Conservation (phyloP, 495 filamentous ascomycete species). For the Arthonia radiata region DNA sequence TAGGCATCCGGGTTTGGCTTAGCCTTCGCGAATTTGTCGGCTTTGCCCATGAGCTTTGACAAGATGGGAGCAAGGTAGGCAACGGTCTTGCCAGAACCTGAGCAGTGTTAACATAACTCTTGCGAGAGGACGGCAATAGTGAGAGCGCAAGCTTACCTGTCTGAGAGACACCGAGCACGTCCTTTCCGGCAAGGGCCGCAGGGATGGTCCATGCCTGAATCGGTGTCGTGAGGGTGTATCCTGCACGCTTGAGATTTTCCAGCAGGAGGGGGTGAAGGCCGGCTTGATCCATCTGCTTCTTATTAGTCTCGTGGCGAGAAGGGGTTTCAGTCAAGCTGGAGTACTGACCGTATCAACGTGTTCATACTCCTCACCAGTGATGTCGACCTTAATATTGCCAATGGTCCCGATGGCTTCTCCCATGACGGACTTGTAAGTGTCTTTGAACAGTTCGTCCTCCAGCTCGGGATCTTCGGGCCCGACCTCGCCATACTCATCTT, state of each 20-base stretch:
- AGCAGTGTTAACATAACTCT: not conserved
- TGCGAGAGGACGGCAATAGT: not conserved
- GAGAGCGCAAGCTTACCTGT: slow-evolving; percentile 54
- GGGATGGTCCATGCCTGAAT: slow-evolving; percentile 72
- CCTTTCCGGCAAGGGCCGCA: slow-evolving; percentile 40
- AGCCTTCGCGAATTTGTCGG: slow-evolving; percentile 50
- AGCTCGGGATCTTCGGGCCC: slow-evolving; percentile 42
- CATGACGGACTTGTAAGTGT: slow-evolving; percentile 17
- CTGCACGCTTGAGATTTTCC: slow-evolving; percentile 45
- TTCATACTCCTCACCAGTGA: not conserved
- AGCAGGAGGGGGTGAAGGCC: slow-evolving; percentile 68
- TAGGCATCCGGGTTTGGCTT: slow-evolving; percentile 33
- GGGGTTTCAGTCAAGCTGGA: not conserved
- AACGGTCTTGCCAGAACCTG: slow-evolving; percentile 89
- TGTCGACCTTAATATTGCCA: slow-evolving; percentile 1
- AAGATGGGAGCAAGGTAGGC: slow-evolving; percentile 77
- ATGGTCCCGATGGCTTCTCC: slow-evolving; percentile 18
- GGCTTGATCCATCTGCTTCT: slow-evolving; percentile 39
- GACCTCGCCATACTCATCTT: slow-evolving; percentile 64
- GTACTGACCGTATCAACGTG: not conserved
- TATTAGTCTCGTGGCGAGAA: not conserved
- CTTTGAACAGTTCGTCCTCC: slow-evolving; percentile 47
- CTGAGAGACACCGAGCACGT: slow-evolving; percentile 72
- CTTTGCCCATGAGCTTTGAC: slow-evolving; percentile 83
- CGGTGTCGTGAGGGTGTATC: slow-evolving; percentile 46